Base-by-base conservation (phyloP, 352 stramenopile species). In the Aphanomyces stellatus region DNA sequence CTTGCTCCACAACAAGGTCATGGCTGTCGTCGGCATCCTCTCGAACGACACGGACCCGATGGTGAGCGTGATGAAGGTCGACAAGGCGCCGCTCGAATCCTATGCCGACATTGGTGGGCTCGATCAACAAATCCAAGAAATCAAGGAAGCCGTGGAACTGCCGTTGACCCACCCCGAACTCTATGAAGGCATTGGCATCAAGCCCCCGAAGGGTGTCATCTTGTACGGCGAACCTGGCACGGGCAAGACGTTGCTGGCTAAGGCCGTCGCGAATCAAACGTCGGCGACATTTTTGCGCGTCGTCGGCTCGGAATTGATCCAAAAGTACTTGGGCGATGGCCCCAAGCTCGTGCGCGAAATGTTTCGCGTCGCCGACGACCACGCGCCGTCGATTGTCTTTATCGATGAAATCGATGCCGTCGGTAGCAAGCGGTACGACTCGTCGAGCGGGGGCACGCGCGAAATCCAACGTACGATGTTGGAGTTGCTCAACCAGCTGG, bases 401-500 rank as follows among this genome's bases (percentile, higher is more conserved):
- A 99, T 99, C 74, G 98, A 99, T 80, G 98, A 99, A 79, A 99
- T 99, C 76, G 98, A 99, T 78, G 97, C 98, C 0, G 95, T 99
- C 17, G 98, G 98, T 64, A 98, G 86, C 69, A 99, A 99, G 76
- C 93, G 98, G 56, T 99, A 99, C 82, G 97, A 99, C 74, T 99
- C 91, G 40, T 97, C 87, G 76, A 98, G 90, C 31, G 96, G 96
- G 43, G 98, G 98, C 34, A 99, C 96, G 1, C 84, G 95, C 63
- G 98, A 99, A 81, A 99, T 99, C 72, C 98, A 99, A 84, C 95
- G 98, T 74, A 99, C 98, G 42, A 99, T 99, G 97, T 86, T 99
- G 53, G 98, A 99, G 79, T 84, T 99, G 33, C 79, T 99, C 10
- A 99, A 99, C 79, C 98, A 99, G 80, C 85, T 99, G 46, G 98